Evolutionary conservation across 352 stramenopile species (phyloP).

Genomic region (Pythium aquatile): DNA sequence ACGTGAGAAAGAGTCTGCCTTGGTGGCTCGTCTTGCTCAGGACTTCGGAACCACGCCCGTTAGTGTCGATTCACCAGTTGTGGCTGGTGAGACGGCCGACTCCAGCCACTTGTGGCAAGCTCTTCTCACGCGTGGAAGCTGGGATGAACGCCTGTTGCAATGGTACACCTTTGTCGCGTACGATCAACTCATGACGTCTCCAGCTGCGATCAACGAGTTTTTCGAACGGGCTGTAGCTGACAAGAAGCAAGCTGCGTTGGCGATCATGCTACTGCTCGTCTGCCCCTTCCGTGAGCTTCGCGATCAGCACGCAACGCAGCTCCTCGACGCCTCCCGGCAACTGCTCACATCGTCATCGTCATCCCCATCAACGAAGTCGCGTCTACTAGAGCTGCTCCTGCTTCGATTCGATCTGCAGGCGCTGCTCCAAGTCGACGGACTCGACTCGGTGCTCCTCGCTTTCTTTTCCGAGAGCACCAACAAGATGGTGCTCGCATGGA

Average conservation of each 20-base stretch:
- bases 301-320: conserved; percentile 32
- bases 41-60: conserved; percentile 33
- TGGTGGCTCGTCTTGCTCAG: conserved; percentile 33
- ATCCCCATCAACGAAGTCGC: conserved; percentile 19
- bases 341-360: conserved; percentile 9
- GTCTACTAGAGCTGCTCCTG: conserved; percentile 51
- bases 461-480: conserved; percentile 28
- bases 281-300: conserved; percentile 56
- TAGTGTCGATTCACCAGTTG: background rate
- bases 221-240: conserved; percentile 40
- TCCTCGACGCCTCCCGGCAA: conserved; percentile 25
- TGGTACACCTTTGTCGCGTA: conserved; percentile 62
- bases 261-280: conserved; percentile 52
- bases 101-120: conserved; percentile 29
- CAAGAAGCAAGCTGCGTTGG: conserved; percentile 23
- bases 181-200: conserved; percentile 29
- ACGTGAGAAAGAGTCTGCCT: conserved; percentile 36
- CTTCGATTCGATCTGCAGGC: conserved; percentile 53
- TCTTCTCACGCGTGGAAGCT: conserved; percentile 50
- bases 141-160: conserved; percentile 39
- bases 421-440: conserved; percentile 37
- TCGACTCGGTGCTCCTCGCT: conserved; percentile 41
- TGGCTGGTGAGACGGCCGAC: background rate
- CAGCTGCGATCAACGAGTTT: conserved; percentile 37
- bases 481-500: conserved; percentile 39